Conservation (phyloP, 495 filamentous ascomycete species). For the Parmelia sp. region DNA sequence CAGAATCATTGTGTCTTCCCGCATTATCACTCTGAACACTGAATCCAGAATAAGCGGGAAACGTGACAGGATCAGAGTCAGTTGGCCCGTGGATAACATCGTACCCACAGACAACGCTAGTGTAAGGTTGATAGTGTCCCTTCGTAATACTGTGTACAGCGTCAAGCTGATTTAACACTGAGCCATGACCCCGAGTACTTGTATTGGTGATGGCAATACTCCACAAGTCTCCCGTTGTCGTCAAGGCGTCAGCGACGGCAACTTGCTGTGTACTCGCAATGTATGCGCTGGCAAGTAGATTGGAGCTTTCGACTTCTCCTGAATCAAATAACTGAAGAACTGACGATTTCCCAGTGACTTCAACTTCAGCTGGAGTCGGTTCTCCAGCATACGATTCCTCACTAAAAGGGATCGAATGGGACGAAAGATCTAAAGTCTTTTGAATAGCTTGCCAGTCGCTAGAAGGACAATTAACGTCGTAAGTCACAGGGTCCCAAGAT, state of each 20-base stretch:
- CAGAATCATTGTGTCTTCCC: too few relatives aligned
- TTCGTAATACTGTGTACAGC: conserved; percentile 1
- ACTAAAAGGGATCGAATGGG: neutral
- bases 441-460: neutral
- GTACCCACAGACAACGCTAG: neutral
- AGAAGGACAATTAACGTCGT: neutral
- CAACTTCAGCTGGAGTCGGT: neutral
- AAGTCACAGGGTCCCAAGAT: neutral
- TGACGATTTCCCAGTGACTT: neutral
- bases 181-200: neutral
- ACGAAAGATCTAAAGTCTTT: neutral
- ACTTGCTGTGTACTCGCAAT: conserved; percentile 3
- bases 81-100: neutral
- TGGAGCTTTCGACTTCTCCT: too few relatives aligned
- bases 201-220: neutral
- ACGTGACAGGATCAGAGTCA: neutral
- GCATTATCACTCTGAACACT: neutral
- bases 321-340: neutral
- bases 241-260: conserved; percentile 17
- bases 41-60: neutral
- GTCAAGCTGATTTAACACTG: neutral
- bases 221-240: conserved; percentile 6
- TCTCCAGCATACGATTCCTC: neutral
- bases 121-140: conserved; percentile 11
- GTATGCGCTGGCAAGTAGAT: too few relatives aligned